Base-by-base conservation (phyloP, 1,139 yeast species). In the Nakaseomyces bracarensis region DNA sequence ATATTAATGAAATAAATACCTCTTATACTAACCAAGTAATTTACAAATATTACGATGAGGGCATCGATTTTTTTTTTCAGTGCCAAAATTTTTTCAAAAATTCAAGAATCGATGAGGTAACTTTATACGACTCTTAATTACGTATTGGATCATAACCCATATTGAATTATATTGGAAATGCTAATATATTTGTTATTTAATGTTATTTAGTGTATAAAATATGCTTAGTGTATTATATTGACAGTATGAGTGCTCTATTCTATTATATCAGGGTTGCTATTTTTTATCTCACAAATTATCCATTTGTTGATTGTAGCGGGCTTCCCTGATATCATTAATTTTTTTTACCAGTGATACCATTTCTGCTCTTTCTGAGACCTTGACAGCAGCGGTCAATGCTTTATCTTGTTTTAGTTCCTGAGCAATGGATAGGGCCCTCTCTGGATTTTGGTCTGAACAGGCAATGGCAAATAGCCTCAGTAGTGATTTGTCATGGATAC, bases 361-460 rank as follows among this genome's bases (percentile, higher is more conserved):
- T 43, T 82, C 87, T 55, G 83, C 77, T 51, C 95, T 74, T 53
- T 83, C 83, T 1, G 95, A 85, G 45, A 91, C 83, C 63, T 82
- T 82, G 19, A 75, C 68, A 1, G 96, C 96, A 0, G 96, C 96
- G 45, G 73, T 74, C 48, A 89, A 66, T 4, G 95, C 95, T 51
- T 82, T 78, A 49, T 82, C 89, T 48, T 79, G 81, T 52, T 77
- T 75, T 53, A 91, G 69, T 57, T 83, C 75, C 51, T 71, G 73
- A 4, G 79, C 87, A 37, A 91, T 62, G 30, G 82, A 80, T 49
- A 77, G 68, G 0, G 95, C 93, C 59, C 81, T 80, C 43, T 73
- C 73, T 35, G 74, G 63, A 45, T 77, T 74, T 39, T 78, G 75
- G 26, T 79, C 82, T 36, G 78, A 71, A 61, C 96, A 87, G 1